Base-by-base conservation (phyloP, 129 eudicot species). In the Heracleum sosnowskyi region DNA sequence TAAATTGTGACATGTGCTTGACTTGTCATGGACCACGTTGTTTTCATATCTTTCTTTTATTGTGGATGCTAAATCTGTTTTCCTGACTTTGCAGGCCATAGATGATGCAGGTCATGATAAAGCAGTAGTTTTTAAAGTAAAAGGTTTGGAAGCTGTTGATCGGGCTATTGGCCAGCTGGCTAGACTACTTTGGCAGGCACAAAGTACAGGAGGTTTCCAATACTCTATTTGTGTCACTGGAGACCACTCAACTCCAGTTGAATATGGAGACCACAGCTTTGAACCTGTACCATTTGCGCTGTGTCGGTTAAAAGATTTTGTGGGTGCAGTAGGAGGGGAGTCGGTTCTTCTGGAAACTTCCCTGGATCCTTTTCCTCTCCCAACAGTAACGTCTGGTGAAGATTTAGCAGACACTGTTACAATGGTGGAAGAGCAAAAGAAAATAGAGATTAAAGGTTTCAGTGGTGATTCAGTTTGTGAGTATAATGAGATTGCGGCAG, bases 21-120 rank as follows among this genome's bases (percentile, higher is more conserved):
- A 9, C 36, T 26, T 36, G 24, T 31, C 2, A 31, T 66, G 39
- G 39, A 66, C 22, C 1, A 0, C 24, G 8, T n/a, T 26, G 68
- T n/a, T n/a, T n/a, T n/a, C 4, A 3, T 2, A 60, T 10, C 64
- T 57, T 4, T 26, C 9, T 49, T 10, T 60, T 60, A 26, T 12
- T 10, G 72, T 66, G 72, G n/a, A 24, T 55, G 68, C 51, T 77
- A 41, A 78, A 45, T 26, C n/a, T 75, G 9, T 69, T 62, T 75
- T 78, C 66, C n/a, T 76, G 62, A 26, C 39, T 28, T 63, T 86
- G 76, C 90, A 91, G 97, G 98, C 97, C 49, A 90, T 95, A 77
- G 98, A 95, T 49, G 97, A 95, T 87, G 98, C 97, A 6, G 98
- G 98, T 45, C 98, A 95, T 85, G 98, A 95, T 87, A 95, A 91